Conservation (phyloP, 202 grass and related monocot species). For the Cymbopogon flexuosus region DNA sequence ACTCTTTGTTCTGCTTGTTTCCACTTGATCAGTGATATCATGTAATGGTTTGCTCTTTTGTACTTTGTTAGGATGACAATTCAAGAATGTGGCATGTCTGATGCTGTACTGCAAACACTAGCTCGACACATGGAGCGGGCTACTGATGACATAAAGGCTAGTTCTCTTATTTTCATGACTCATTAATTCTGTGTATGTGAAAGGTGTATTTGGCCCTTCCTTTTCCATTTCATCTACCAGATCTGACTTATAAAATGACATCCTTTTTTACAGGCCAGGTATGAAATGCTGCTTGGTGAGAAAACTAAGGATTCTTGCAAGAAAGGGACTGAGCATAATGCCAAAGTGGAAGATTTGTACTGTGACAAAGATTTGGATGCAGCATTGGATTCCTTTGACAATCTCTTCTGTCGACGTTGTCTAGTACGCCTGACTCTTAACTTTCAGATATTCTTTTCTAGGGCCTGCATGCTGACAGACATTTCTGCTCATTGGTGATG, state of each 20-base stretch:
- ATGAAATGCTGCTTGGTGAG: conserved; percentile 51
- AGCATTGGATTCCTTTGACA: conserved; percentile 97
- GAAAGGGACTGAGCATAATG: conserved; percentile 47
- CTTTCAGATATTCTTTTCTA: background rate
- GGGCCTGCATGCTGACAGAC: conserved; percentile 5
- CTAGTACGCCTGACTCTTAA: conserved; percentile 46
- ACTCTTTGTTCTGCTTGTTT: background rate
- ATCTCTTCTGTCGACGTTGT: conserved; percentile 91
- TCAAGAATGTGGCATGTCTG: conserved; percentile 68
- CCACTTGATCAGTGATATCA: conserved; percentile 15
- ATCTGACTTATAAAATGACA: conserved; percentile 20
- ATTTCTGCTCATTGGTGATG: conserved; percentile 20
- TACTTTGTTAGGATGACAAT: conserved; percentile 65
- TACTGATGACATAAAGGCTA: conserved; percentile 74
- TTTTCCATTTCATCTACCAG: conserved; percentile 36
- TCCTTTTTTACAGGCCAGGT: conserved; percentile 70
- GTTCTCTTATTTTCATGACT: conserved; percentile 28
- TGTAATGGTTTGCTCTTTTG: conserved; percentile 19
- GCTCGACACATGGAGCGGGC: conserved; percentile 52
- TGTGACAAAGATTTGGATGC: conserved; percentile 89
- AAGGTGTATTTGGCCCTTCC: conserved; percentile 15
- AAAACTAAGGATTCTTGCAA: conserved; percentile 55
- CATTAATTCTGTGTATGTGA: background rate
- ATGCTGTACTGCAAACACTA: conserved; percentile 62
- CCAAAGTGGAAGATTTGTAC: conserved; percentile 65